phyloP scores from a whole-genome alignment of 768 basidiomycete species.

The Pholiota microspora region DNA sequence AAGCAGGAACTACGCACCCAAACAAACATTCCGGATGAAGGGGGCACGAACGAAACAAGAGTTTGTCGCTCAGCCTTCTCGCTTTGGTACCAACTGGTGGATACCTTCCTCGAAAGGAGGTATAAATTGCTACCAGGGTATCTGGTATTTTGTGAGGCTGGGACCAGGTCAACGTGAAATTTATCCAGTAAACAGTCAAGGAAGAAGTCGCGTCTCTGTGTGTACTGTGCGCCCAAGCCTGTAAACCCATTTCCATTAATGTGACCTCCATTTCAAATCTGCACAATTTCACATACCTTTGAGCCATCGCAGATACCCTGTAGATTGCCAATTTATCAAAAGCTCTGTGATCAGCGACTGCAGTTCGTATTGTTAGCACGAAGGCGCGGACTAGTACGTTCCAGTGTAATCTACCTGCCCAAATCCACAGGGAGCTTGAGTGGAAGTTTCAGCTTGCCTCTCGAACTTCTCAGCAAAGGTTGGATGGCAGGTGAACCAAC shows the following conservation, averaged over 20 bases:
- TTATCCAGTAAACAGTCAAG: constrained; percentile 62
- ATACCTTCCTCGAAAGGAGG: constrained; percentile 39
- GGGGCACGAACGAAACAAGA: constrained; percentile 70
- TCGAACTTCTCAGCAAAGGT: constrained; percentile 75
- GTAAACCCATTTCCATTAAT: not conserved
- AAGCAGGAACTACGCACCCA: constrained; percentile 43
- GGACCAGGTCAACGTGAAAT: constrained; percentile 51
- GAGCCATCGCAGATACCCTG: constrained; percentile 79
- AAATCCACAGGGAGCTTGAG: constrained; percentile 74
- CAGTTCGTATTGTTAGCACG: not conserved
- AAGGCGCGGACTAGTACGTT: not conserved
- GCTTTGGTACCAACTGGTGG: not conserved
- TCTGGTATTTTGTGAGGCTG: constrained; percentile 21
- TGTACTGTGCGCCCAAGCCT: constrained; percentile 58
- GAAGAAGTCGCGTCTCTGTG: constrained; percentile 55
- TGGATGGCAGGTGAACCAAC: constrained; percentile 79
- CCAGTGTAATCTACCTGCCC: constrained; percentile 42
- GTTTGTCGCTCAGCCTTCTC: constrained; percentile 14
- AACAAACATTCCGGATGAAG: constrained; percentile 81
- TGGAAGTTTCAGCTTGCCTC: constrained; percentile 63
- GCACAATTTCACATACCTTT: constrained; percentile 40
- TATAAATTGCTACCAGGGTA: constrained; percentile 42
- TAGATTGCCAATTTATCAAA: constrained; percentile 62
- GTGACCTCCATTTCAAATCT: not conserved
- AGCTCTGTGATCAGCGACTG: constrained; percentile 55